Percentiles rank a stretch among this genome's conserved stretches.
Evolutionary conservation across 371 early-diverging fungal genomes (phyloP).

Genomic region (Mucor piriformis): DNA sequence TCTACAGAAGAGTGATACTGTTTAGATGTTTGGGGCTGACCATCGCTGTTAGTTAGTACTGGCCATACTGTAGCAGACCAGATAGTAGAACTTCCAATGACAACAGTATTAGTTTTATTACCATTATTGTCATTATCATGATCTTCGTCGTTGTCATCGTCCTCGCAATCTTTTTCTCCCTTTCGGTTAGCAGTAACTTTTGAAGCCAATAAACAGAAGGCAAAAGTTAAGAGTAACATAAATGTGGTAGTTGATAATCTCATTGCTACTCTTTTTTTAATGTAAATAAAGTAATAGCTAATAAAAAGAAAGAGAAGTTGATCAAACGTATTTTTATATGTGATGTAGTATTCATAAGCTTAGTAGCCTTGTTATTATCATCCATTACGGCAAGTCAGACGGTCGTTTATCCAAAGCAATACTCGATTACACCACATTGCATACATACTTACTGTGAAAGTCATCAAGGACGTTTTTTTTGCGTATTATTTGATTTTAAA

Average conservation of each 20-base stretch:
- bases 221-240: background rate
- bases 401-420: no score
- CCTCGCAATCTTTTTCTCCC: background rate
- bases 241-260: constrained; percentile 8
- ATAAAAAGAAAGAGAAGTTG: background rate
- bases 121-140: background rate
- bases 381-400: no score
- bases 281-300: background rate
- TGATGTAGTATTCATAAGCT: background rate
- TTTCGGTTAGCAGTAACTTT: constrained; percentile 9
- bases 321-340: no score
- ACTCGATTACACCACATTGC: no score
- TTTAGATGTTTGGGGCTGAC: background rate
- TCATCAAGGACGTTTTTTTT: no score
- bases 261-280: background rate
- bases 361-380: no score
- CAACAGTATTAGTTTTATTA: background rate
- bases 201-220: background rate
- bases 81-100: background rate
- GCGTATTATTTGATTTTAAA: no score
- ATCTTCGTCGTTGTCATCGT: background rate
- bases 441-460: no score
- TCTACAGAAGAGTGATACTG: no score
- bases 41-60: background rate
- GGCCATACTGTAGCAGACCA: constrained; percentile 1